Evolutionary conservation across 176 grass and related monocot species (phyloP).

Genomic region (Guadua angustifolia): DNA sequence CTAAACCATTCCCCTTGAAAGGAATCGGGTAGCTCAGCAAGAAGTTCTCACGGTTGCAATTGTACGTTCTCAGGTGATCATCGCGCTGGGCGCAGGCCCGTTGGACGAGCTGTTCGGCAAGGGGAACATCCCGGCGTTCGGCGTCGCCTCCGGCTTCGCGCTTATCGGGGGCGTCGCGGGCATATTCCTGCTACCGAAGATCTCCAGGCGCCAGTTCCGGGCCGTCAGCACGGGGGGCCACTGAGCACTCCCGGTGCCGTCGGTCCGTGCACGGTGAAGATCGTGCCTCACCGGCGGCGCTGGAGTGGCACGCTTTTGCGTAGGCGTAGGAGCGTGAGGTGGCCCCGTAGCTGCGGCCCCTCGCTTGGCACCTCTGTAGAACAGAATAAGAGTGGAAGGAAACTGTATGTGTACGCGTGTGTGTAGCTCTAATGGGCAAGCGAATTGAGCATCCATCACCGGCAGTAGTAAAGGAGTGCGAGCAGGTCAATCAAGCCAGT

Average conservation of each 20-base stretch:
- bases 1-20: background rate
- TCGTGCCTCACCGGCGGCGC: background rate
- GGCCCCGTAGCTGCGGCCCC: conserved; percentile 18
- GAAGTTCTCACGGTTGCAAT: background rate
- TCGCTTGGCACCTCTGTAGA: conserved; percentile 26
- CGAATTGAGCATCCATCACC: conserved; percentile 13
- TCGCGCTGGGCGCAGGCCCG: conserved; percentile 69
- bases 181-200: conserved; percentile 73
- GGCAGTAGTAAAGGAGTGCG: too few relatives aligned
- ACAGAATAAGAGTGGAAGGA: conserved; percentile 39
- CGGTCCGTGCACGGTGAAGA: background rate
- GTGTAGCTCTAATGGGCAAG: background rate
- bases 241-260: conserved; percentile 33
- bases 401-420: background rate
- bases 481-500: background rate
- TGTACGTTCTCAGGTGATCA: conserved; percentile 60
- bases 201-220: conserved; percentile 65
- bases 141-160: conserved; percentile 65
- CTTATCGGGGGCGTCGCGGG: conserved; percentile 61
- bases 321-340: conserved; percentile 1
- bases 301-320: background rate
- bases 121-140: conserved; percentile 87
- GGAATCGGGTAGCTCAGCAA: background rate
- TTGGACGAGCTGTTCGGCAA: conserved; percentile 86
- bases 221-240: conserved; percentile 57